These are phyloP conservation scores for Sherardia arvensis DNA, from an alignment of 257 asterid species.

Conservation along the genomic window DNA sequence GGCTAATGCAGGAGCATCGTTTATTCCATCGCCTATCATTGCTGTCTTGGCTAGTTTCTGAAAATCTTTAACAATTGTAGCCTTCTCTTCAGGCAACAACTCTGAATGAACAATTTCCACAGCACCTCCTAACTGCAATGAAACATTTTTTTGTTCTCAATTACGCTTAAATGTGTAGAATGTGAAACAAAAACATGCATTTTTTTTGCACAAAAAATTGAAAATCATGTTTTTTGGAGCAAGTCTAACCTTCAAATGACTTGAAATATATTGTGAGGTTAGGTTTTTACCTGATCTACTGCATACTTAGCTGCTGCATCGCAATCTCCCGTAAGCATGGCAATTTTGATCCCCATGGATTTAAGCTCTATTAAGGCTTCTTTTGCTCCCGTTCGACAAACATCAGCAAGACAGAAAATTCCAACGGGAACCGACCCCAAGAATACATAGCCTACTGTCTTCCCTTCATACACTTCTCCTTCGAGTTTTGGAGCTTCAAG, in stretches of 20 bases:
- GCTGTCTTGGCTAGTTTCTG: conserved; percentile 56
- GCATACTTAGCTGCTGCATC: conserved; percentile 60
- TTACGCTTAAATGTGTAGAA: not conserved
- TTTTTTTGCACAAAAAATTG: not conserved
- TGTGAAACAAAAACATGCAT: too few relatives aligned
- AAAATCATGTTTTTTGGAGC: not conserved
- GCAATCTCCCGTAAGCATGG: conserved; percentile 82
- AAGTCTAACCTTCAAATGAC: not conserved
- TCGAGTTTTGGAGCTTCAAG: conserved; percentile 50
- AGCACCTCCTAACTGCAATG: conserved; percentile 44
- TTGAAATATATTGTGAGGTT: too few relatives aligned
- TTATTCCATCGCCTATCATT: conserved; percentile 82
- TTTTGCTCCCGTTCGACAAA: conserved; percentile 72
- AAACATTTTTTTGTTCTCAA: not conserved
- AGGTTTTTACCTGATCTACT: conserved; percentile 69
- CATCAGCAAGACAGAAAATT: conserved; percentile 53
- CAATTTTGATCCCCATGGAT: conserved; percentile 54
- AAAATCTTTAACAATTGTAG: conserved; percentile 38
- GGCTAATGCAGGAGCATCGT: conserved; percentile 83
- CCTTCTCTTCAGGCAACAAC: conserved; percentile 73
- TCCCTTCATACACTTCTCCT: conserved; percentile 40
- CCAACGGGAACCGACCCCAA: conserved; percentile 49
- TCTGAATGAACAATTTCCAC: conserved; percentile 50
- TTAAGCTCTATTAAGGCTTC: conserved; percentile 68
- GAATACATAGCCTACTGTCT: conserved; percentile 57